Percentiles rank a stretch among this genome's conserved stretches.
phyloP scores from a whole-genome alignment of 1,139 yeast genomes.

The Saccharomyces hybrid region DNA sequence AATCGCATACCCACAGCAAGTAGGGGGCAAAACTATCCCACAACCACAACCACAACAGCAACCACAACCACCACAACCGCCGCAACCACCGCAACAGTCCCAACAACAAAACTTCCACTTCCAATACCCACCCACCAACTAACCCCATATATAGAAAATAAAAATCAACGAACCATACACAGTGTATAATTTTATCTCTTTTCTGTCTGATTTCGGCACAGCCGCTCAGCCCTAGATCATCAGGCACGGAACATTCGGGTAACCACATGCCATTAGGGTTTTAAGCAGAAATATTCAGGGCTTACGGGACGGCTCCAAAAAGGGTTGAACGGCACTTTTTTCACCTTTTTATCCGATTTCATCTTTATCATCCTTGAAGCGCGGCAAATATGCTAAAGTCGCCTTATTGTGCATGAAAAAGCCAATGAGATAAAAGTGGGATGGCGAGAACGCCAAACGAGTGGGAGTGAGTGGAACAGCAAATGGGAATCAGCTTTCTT shows the following conservation, averaged over 20 bases:
- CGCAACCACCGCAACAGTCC: background rate
- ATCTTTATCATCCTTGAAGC: background rate
- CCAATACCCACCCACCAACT: background rate
- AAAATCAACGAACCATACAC: background rate
- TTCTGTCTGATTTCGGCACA: background rate
- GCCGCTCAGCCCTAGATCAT: background rate
- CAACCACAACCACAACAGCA: background rate
- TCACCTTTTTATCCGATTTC: background rate
- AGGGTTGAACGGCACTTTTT: background rate
- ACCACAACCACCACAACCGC: background rate
- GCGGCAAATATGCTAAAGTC: background rate
- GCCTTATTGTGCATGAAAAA: background rate
- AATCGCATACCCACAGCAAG: background rate
- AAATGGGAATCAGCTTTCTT: background rate
- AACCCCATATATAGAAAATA: background rate
- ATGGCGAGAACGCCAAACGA: background rate
- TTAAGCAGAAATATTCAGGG: background rate
- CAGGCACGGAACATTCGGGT: background rate
- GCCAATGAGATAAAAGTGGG: constrained; percentile 1
- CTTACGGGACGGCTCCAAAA: background rate
- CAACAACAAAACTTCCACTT: background rate
- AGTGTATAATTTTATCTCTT: background rate
- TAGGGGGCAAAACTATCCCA: background rate
- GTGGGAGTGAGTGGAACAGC: background rate
- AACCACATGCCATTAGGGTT: background rate